Evolutionary conservation across 768 basidiomycete species (phyloP), one percentile per base, ranked within the genome.

Genomic region (Gloeopeniophorella convolvens): DNA sequence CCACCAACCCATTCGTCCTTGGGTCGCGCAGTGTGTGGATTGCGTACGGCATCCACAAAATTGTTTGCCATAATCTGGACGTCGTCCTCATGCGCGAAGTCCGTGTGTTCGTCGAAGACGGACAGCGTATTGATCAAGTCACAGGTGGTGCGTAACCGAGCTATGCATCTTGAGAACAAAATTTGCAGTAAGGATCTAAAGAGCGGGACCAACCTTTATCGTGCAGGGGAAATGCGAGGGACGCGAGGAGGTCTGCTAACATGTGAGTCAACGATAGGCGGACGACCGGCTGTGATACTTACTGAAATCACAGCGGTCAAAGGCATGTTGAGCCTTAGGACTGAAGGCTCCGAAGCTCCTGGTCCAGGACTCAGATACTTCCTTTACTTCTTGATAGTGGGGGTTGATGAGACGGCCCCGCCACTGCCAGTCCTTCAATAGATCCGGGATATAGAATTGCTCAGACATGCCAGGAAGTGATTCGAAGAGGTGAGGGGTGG

Each of bases 71-170:
- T 21, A 2, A 15, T 37, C 31, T 43, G 27, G 26, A 46, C 59
- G 7, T 20, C 33, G 8, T 42, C 37, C 10, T 11, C 52, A 33
- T 30, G 10, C 48, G 40, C 54, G 8, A 55, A 46, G 41, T 70
- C 68, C 28, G 64, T 59, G 45, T 62, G 61, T 41, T 68, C 63
- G 45, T 69, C 68, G 26, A 66, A 40, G n/a, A 66, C 50, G 53
- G 65, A 65, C 56, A 64, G 60, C 7, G 62, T 31, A 49, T 64
- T 62, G 58, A 68, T 68, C 20, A 69, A 47, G 28, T 69, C 68
- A 43, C 63, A 65, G 6, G 49, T 59, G 36, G 56, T 56, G 11
- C 66, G 61, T 24, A 62, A 41, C 21, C 55, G 36, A 18, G 59
- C 59, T 66, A 31, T 33, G 18, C 15, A 32, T 13, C 24, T 11